Percentiles rank a stretch among this genome's conserved stretches.
These are phyloP conservation scores for Dictyostelium firmibasis DNA, from an alignment of 78 protist species.

Conservation along the genomic window DNA sequence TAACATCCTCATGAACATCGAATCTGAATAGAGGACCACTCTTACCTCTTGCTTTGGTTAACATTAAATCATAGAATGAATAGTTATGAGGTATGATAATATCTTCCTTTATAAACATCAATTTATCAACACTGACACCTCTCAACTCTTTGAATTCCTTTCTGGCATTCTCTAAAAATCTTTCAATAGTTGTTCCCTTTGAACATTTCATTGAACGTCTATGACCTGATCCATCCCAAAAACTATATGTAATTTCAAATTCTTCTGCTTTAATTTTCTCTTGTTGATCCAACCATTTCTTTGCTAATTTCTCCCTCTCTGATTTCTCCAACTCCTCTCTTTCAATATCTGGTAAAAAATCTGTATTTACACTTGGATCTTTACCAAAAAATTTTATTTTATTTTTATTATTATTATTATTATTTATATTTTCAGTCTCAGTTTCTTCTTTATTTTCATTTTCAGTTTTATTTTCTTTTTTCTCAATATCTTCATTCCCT, in stretches of 20 bases:
- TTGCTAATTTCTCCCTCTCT: slow-evolving; percentile 79
- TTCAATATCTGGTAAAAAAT: slow-evolving; percentile 90
- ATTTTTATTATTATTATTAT: background rate
- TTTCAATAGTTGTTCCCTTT: slow-evolving; percentile 86
- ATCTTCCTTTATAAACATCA: slow-evolving; percentile 96
- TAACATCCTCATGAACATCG: slow-evolving; percentile 94
- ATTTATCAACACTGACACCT: slow-evolving; percentile 73
- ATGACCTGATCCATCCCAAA: slow-evolving; percentile 97
- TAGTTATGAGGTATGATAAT: slow-evolving; percentile 90
- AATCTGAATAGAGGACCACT: slow-evolving; percentile 93
- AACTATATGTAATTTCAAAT: slow-evolving; percentile 86
- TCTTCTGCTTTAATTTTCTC: slow-evolving; percentile 83
- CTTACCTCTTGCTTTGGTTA: slow-evolving; percentile 92
- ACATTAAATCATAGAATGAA: slow-evolving; percentile 94
- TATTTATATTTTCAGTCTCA: background rate
- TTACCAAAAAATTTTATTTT: slow-evolving; percentile 37
- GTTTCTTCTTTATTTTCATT: background rate
- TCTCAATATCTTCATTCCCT: background rate
- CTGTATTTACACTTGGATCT: slow-evolving; percentile 86
- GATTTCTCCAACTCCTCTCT: slow-evolving; percentile 78
- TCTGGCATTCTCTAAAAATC: slow-evolving; percentile 79
- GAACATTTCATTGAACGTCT: slow-evolving; percentile 49
- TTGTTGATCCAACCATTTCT: slow-evolving; percentile 87
- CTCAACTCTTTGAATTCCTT: slow-evolving; percentile 83
- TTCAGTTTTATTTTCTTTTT: background rate